Evolutionary conservation across 352 stramenopile genomes (phyloP).

Genomic region (Plasmopara muralis): DNA sequence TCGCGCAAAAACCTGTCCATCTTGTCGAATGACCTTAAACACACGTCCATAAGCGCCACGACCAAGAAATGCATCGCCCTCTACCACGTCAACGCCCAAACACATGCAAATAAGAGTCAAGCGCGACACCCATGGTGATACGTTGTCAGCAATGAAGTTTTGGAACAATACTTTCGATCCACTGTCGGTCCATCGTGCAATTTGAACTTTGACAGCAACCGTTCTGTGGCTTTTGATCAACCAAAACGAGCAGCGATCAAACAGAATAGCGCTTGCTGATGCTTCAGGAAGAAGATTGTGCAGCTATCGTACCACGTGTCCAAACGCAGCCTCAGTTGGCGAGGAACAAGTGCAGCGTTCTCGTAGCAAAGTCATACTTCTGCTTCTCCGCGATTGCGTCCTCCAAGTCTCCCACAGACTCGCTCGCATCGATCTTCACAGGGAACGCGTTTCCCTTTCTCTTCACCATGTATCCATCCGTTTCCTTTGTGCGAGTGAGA

Average conservation of each 20-base stretch:
- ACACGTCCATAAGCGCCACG: constrained; percentile 1
- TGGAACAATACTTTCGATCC: constrained; percentile 2
- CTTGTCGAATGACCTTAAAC: constrained; percentile 1
- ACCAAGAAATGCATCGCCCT: constrained; percentile 4
- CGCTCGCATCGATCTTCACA: too few relatives aligned
- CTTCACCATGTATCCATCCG: too few relatives aligned
- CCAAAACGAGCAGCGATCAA: constrained; percentile 3
- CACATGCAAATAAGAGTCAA: background rate
- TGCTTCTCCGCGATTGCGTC: too few relatives aligned
- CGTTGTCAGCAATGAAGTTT: constrained; percentile 3
- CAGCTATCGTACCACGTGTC: constrained; percentile 1
- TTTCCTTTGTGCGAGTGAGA: too few relatives aligned
- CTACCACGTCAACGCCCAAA: constrained; percentile 4
- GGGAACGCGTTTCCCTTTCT: too few relatives aligned
- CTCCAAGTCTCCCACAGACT: too few relatives aligned
- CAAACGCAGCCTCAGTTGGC: too few relatives aligned
- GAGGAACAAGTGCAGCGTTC: too few relatives aligned
- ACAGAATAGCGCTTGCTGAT: constrained; percentile 1
- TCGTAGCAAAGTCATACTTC: too few relatives aligned
- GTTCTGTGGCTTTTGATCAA: background rate
- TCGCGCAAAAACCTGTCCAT: constrained; percentile 1
- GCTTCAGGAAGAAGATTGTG: background rate
- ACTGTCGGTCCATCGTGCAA: background rate
- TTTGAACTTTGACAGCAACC: constrained; percentile 2
- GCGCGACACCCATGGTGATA: constrained; percentile 1